Percentiles rank a stretch among this genome's conserved stretches.
phyloP scores from a whole-genome alignment of 352 stramenopile genomes.

The Pythium vanterpoolii region DNA sequence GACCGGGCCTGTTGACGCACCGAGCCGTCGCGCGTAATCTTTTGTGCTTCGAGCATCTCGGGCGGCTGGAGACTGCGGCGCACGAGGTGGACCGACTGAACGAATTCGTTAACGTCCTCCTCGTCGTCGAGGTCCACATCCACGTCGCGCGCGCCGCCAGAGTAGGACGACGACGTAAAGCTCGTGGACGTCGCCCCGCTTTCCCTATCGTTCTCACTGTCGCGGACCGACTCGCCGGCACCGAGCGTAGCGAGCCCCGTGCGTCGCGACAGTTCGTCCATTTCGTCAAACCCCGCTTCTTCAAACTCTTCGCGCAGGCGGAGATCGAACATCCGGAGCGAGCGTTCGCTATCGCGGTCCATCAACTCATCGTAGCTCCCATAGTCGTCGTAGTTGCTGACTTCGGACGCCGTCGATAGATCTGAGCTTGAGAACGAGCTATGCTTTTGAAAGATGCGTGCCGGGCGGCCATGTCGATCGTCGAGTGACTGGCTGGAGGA shows the following conservation, averaged over 20 bases:
- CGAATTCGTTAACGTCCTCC: not conserved
- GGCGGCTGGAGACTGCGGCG: slow-evolving; percentile 2
- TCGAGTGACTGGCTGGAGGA: too few relatives aligned
- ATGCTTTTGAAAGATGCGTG: not conserved
- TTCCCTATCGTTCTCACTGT: not conserved
- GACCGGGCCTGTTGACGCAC: not conserved
- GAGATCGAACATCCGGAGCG: not conserved
- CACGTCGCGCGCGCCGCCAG: not conserved
- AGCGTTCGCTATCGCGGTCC: not conserved
- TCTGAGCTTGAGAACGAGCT: not conserved
- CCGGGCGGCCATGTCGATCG: not conserved
- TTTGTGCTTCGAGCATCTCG: slow-evolving; percentile 2
- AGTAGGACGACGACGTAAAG: not conserved
- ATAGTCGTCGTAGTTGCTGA: not conserved
- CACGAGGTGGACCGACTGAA: not conserved
- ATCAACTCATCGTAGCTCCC: not conserved
- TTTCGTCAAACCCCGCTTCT: not conserved
- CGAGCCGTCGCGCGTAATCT: not conserved
- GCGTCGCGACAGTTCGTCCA: not conserved
- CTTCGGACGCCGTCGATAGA: not conserved
- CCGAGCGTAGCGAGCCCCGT: not conserved
- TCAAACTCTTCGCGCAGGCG: not conserved
- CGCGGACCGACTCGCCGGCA: not conserved
- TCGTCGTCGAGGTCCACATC: not conserved
- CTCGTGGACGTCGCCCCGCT: not conserved